These are phyloP conservation scores for Vachellia pachyceras DNA, from an alignment of 306 rosid species.

Conservation along the genomic window DNA sequence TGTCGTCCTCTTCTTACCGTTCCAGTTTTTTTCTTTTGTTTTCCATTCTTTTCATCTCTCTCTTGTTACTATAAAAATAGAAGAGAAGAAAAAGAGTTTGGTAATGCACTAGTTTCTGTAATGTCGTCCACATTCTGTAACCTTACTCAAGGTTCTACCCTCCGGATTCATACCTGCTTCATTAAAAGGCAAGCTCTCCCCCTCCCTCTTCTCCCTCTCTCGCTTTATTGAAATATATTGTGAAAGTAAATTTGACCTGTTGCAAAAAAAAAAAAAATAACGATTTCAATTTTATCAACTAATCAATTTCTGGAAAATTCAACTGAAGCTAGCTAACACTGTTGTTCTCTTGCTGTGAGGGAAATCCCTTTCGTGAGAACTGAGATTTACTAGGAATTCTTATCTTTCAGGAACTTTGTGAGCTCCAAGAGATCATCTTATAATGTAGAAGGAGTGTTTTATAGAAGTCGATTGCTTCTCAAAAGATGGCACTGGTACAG, in stretches of 20 bases:
- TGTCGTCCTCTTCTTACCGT: too few species aligned
- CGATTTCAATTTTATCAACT: too few species aligned
- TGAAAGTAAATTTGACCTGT: too few species aligned
- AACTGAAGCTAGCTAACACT: neutral
- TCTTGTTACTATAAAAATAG: neutral
- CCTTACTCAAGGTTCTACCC: conserved; percentile 41
- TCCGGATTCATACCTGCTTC: conserved; percentile 25
- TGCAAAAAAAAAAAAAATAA: too few species aligned
- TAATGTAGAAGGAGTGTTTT: neutral
- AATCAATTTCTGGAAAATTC: neutral
- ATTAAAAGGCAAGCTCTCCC: conserved; percentile 49
- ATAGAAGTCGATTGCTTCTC: conserved; percentile 33
- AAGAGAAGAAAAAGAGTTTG: conserved; percentile 20
- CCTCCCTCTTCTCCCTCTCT: neutral
- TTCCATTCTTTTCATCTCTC: neutral
- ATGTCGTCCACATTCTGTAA: conserved; percentile 59
- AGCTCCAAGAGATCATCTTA: conserved; percentile 30
- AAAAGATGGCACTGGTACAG: conserved; percentile 32
- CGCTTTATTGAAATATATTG: neutral
- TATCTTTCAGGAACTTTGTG: conserved; percentile 34
- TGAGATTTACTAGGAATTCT: neutral
- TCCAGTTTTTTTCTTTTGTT: too few species aligned
- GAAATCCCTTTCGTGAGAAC: neutral
- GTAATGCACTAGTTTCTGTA: neutral
- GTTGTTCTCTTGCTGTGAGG: neutral